Evolutionary conservation across 306 rosid species (phyloP).

Genomic region (Comarum palustre): DNA sequence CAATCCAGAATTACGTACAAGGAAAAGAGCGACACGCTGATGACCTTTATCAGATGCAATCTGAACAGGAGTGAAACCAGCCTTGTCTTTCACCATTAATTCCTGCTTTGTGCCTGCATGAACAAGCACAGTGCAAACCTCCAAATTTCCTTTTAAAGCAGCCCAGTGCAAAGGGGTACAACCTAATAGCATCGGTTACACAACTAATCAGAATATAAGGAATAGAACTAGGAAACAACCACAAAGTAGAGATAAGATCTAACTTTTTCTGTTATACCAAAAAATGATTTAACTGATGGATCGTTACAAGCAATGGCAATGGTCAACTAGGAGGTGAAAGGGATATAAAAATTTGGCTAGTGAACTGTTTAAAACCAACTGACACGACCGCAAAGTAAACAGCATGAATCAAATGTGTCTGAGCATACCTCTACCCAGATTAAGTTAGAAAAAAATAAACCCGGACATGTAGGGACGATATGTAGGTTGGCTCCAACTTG

Average conservation of each 20-base stretch:
- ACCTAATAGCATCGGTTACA: constrained; percentile 45
- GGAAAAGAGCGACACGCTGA: constrained; percentile 80
- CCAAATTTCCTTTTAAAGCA: constrained; percentile 65
- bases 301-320: neutral
- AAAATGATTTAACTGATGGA: neutral
- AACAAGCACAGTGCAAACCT: constrained; percentile 85
- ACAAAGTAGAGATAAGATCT: neutral
- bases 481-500: neutral
- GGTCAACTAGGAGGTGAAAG: neutral
- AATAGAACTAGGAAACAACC: neutral
- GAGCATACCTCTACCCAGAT: neutral
- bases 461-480: neutral
- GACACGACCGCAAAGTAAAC: neutral
- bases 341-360: neutral
- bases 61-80: constrained; percentile 81
- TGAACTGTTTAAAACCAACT: neutral
- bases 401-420: neutral
- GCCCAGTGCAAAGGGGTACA: constrained; percentile 99
- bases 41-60: constrained; percentile 95
- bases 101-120: constrained; percentile 88
- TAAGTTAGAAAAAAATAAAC: neutral
- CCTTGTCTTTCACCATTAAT: constrained; percentile 69
- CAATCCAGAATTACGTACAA: constrained; percentile 66
- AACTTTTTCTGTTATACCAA: neutral
- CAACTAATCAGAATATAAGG: constrained; percentile 13